phyloP scores from a whole-genome alignment of 768 basidiomycete species.

The Botryobasidium botryosum region DNA sequence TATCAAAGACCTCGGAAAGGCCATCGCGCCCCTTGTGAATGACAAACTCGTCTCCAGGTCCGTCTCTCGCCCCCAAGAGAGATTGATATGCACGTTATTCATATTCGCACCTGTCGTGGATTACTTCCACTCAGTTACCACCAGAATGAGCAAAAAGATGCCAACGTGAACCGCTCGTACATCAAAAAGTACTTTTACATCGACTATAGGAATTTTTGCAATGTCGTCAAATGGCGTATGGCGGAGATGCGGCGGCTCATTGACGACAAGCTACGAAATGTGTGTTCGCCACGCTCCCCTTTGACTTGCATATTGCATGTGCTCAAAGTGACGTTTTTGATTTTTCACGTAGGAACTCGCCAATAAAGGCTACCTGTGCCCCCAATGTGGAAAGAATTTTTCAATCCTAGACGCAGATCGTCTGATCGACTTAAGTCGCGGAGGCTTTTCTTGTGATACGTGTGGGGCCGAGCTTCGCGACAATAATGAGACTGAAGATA shows the following conservation, averaged over 20 bases:
- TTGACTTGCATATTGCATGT: background rate
- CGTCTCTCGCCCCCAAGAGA: constrained; percentile 21
- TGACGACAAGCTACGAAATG: constrained; percentile 79
- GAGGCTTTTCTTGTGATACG: constrained; percentile 68
- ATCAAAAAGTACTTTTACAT: constrained; percentile 93
- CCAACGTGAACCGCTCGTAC: constrained; percentile 59
- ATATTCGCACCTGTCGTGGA: background rate
- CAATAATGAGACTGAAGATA: constrained; percentile 76
- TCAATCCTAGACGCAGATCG: constrained; percentile 72
- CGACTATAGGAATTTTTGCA: constrained; percentile 87
- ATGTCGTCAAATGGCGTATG: constrained; percentile 95
- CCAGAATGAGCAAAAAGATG: constrained; percentile 83
- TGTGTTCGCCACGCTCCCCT: constrained; percentile 22
- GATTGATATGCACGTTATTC: background rate
- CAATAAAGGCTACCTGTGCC: constrained; percentile 94
- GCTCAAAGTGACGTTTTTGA: background rate
- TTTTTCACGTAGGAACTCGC: constrained; percentile 61
- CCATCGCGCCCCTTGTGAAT: constrained; percentile 65
- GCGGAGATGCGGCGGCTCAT: constrained; percentile 83
- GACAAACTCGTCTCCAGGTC: constrained; percentile 67
- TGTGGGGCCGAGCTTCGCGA: constrained; percentile 73
- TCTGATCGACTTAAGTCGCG: constrained; percentile 53
- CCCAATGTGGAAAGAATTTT: constrained; percentile 70
- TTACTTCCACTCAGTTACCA: constrained; percentile 39
- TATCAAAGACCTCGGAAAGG: constrained; percentile 77